Percentiles rank a stretch among this genome's conserved stretches.
phyloP scores from a whole-genome alignment of 176 grass and related monocot species.

The Leersia perrieri region DNA sequence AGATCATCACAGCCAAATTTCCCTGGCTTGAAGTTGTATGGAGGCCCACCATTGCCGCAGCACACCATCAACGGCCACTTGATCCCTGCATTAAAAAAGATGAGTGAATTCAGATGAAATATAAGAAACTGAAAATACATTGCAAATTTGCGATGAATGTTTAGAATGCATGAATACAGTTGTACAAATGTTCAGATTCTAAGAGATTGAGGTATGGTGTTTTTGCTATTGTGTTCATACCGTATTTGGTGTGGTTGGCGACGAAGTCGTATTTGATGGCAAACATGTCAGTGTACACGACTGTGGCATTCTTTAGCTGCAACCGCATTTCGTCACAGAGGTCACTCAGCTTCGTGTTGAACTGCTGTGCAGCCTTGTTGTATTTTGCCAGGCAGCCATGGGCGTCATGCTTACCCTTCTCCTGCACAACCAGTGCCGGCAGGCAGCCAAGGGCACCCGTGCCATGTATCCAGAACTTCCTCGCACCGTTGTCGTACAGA shows the following conservation, averaged over 20 bases:
- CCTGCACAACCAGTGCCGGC: conserved; percentile 58
- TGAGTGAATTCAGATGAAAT: neutral
- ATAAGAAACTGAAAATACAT: neutral
- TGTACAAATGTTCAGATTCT: neutral
- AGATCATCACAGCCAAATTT: conserved; percentile 36
- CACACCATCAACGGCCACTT: conserved; percentile 73
- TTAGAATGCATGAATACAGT: neutral
- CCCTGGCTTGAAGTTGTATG: conserved; percentile 50
- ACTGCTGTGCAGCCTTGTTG: conserved; percentile 56
- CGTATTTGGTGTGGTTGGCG: conserved; percentile 69
- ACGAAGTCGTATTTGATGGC: conserved; percentile 84
- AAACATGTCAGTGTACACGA: conserved; percentile 86
- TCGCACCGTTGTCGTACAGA: conserved; percentile 61
- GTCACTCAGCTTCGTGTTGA: conserved; percentile 59
- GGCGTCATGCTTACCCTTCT: conserved; percentile 36
- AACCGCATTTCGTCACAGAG: conserved; percentile 51
- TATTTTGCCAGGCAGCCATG: conserved; percentile 55
- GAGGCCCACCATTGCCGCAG: conserved; percentile 69
- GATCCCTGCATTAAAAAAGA: conserved; percentile 44
- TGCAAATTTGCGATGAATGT: neutral
- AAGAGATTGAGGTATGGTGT: neutral
- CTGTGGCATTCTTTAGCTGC: conserved; percentile 51
- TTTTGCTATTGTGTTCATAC: conserved; percentile 20
- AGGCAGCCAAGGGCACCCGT: conserved; percentile 75
- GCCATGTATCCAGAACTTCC: conserved; percentile 82